phyloP scores from a whole-genome alignment of 495 filamentous ascomycete species.

The Pseudomonodictys pantanalensis region DNA sequence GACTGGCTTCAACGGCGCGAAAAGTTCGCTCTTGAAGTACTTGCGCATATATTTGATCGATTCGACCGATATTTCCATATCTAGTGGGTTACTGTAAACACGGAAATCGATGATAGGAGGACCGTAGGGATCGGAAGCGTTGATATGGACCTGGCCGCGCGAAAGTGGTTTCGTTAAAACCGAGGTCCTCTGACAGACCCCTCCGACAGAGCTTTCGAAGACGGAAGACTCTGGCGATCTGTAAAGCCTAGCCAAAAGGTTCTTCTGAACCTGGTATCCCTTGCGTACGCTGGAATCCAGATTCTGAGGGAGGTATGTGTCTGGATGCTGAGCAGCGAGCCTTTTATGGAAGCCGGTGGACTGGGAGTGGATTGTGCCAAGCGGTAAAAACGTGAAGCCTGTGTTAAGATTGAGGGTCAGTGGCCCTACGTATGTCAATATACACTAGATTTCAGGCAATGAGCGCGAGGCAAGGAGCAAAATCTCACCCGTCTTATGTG shows the following conservation, averaged over 20 bases:
- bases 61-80: conserved; percentile 25
- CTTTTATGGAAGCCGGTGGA: not conserved
- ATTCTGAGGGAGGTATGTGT: conserved; percentile 35
- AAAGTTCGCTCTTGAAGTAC: not conserved
- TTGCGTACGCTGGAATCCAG: conserved; percentile 44
- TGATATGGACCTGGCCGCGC: conserved; percentile 48
- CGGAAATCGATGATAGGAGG: conserved; percentile 49
- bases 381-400: conserved; percentile 11
- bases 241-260: conserved; percentile 43
- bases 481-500: conserved; percentile 37
- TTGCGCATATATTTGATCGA: not conserved
- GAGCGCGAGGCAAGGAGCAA: conserved; percentile 33
- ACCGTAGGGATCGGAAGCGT: conserved; percentile 36
- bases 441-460: conserved; percentile 30
- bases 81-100: conserved; percentile 49
- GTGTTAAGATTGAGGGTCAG: conserved; percentile 39
- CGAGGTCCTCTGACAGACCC: conserved; percentile 40
- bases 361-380: not conserved
- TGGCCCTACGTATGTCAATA: conserved; percentile 37
- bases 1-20: not conserved
- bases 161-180: conserved; percentile 47
- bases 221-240: conserved; percentile 38
- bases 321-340: not conserved
- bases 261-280: conserved; percentile 49
- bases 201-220: conserved; percentile 42